These are phyloP conservation scores for Starmerella floricola DNA, from an alignment of 805 yeast species.

Conservation along the genomic window DNA sequence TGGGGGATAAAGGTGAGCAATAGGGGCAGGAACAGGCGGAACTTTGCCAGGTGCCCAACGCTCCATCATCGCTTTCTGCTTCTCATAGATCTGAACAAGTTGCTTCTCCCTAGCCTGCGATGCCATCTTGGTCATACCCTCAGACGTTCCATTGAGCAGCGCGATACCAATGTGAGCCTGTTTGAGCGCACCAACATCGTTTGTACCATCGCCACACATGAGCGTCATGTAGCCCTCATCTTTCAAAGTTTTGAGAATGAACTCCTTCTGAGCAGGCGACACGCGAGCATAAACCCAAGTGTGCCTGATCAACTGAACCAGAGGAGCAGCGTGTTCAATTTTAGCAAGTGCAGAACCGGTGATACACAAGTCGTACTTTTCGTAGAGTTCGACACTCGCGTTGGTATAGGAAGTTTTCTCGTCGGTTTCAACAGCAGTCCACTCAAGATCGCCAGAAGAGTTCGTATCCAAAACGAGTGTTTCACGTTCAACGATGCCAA, in stretches of 20 bases:
- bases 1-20: slow-evolving; percentile 94
- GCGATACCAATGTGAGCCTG: slow-evolving; percentile 99
- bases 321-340: slow-evolving; percentile 41
- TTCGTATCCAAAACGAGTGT: slow-evolving; percentile 69
- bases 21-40: slow-evolving; percentile 63
- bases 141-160: slow-evolving; percentile 92
- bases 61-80: slow-evolving; percentile 65
- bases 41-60: slow-evolving; percentile 59
- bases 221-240: slow-evolving; percentile 82
- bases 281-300: slow-evolving; percentile 98
- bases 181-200: slow-evolving; percentile 97
- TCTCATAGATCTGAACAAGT: slow-evolving; percentile 57
- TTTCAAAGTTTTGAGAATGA: slow-evolving; percentile 69
- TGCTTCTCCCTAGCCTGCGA: slow-evolving; percentile 64
- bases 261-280: slow-evolving; percentile 92
- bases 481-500: slow-evolving; percentile 70
- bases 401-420: slow-evolving; percentile 39
- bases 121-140: slow-evolving; percentile 75
- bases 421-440: slow-evolving; percentile 72
- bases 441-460: slow-evolving; percentile 58
- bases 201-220: slow-evolving; percentile 99
- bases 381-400: slow-evolving; percentile 39
- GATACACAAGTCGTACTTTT: slow-evolving; percentile 70
- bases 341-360: slow-evolving; percentile 80
- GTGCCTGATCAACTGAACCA: slow-evolving; percentile 63